Evolutionary conservation across 2,329 filamentous ascomycete species (phyloP), one percentile per base, ranked within the genome.

Genomic region (Cadophora gregata): DNA sequence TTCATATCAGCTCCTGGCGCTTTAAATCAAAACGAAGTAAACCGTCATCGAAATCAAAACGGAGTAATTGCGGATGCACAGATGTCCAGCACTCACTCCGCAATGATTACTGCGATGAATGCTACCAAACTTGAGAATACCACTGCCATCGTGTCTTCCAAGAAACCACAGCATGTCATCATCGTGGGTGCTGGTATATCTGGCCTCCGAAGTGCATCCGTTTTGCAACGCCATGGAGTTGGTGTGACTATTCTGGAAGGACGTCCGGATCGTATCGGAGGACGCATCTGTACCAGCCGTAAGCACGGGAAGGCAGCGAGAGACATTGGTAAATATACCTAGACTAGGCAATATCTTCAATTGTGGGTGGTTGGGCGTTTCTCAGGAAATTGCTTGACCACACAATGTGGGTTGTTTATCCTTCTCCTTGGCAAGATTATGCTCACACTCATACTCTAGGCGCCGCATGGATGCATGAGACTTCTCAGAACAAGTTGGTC

Each of bases 121-220:
- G 64, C 61, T 63, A 59, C 47, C 68, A 67, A 68, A 72, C 67
- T 71, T 51, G 63, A 65, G 50, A 27, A 55, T 19, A 7, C 45
- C 36, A 8, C 59, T 6, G 16, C 65, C 55, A 24, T 59, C 61
- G 58, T 55, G 36, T 66, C 63, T 59, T 63, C 63, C 38, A 62
- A 67, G 74, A 69, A 74, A 75, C 69, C 78, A 75, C 67, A 77
- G 77, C 71, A 79, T 75, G 78, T 87, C 25, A 80, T 84, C 60
- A 78, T 88, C 50, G 79, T 88, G 9, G 86, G 85, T 27, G 85
- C 84, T 27, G 86, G 86, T 4, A 81, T 87, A 48, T 83, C 85
- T n/a, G 86, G 85, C 0, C 75, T 88, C 53, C 79, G 84, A 68
- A 85, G 83, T 67, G 85, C 85, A 29, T 84, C 86, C 60, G 76